phyloP scores from a whole-genome alignment of 2,329 filamentous ascomycete genomes.

The Pyrenochaeta sp. region DNA sequence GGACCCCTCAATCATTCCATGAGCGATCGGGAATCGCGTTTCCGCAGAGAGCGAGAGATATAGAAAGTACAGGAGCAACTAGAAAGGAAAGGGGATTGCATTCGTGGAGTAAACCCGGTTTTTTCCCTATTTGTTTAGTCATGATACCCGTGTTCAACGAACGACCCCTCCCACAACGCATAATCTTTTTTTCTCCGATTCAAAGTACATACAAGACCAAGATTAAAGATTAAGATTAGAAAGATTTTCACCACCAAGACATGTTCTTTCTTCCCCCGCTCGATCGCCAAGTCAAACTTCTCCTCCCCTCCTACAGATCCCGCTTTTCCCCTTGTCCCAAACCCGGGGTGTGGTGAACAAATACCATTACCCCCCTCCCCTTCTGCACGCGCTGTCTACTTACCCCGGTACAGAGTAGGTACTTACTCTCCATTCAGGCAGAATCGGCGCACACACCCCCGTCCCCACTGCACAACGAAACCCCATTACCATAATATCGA shows the following conservation, averaged over 20 bases:
- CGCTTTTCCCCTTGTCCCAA: too few relatives aligned
- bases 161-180: slow-evolving; percentile 6
- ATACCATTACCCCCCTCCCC: neutral
- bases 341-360: too few relatives aligned
- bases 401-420: neutral
- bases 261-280: neutral
- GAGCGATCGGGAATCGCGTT: slow-evolving; percentile 3
- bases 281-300: neutral
- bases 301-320: neutral
- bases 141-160: slow-evolving; percentile 27
- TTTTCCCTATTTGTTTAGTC: slow-evolving; percentile 8
- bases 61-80: too few relatives aligned
- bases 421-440: neutral
- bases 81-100: slow-evolving; percentile 17
- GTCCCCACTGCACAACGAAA: neutral
- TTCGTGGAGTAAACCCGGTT: slow-evolving; percentile 16
- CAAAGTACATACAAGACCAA: too few relatives aligned
- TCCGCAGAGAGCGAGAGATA: too few relatives aligned
- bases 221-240: neutral
- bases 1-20: slow-evolving; percentile 40
- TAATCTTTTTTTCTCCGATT: neutral
- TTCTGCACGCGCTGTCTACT: neutral
- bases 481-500: neutral
- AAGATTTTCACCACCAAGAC: neutral
- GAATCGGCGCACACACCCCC: neutral